These are phyloP conservation scores for Cyclotella choctawhatcheeana DNA, from an alignment of 108 stramenopile species.

Conservation along the genomic window DNA sequence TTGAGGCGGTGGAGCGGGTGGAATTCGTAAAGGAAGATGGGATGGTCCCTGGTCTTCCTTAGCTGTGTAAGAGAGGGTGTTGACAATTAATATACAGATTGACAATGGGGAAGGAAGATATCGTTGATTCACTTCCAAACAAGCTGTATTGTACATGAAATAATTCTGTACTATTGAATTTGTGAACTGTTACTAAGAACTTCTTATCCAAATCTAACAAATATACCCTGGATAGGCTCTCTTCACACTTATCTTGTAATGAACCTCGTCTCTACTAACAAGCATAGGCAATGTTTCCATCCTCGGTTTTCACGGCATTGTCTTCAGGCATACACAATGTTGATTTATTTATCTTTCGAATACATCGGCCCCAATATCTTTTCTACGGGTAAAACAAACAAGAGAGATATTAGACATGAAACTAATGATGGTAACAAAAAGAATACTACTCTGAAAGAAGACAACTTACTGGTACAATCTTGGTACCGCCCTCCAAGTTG, in stretches of 20 bases:
- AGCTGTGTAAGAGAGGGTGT: neutral
- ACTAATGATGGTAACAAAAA: neutral
- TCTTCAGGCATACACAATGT: no score
- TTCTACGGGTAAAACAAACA: neutral
- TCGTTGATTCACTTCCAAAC: no score
- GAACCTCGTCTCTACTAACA: no score
- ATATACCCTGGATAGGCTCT: no score
- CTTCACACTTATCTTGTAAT: no score
- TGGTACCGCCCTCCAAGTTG: neutral
- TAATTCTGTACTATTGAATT: no score
- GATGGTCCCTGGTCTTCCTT: slow-evolving; percentile 20
- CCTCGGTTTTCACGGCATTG: no score
- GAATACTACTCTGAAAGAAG: no score
- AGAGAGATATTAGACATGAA: neutral
- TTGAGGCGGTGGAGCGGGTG: slow-evolving; percentile 8
- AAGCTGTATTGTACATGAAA: neutral
- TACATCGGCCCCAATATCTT: slow-evolving; percentile 7
- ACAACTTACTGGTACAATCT: slow-evolving; percentile 11
- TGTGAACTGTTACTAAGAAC: no score
- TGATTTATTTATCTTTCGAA: slow-evolving; percentile 1
- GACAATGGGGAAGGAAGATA: neutral
- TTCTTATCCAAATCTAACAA: no score
- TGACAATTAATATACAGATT: neutral
- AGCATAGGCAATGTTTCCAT: no score
- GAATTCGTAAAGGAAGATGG: slow-evolving; percentile 12